Evolutionary conservation across 345 rosid genomes (phyloP).

Genomic region (Gossypioides kirkii): DNA sequence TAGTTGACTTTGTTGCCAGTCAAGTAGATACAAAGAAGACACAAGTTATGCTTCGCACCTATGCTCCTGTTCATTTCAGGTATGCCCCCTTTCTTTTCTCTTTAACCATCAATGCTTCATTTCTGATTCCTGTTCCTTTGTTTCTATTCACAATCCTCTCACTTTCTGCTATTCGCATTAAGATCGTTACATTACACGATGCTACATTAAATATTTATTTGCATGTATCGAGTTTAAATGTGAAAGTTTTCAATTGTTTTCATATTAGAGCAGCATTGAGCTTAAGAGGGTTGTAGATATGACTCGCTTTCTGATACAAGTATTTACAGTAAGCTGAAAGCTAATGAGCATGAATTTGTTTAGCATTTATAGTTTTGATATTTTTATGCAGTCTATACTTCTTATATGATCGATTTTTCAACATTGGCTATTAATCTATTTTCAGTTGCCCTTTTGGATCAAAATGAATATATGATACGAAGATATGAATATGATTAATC

Average conservation of each 20-base stretch:
- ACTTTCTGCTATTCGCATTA: not conserved
- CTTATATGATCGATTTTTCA: not conserved
- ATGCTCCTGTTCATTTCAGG: slow-evolving; percentile 73
- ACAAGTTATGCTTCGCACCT: slow-evolving; percentile 55
- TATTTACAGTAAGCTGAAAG: not conserved
- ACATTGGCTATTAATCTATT: no score
- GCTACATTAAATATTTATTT: no score
- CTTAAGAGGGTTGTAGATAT: not conserved
- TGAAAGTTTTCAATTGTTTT: not conserved
- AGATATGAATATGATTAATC: not conserved
- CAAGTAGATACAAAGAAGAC: slow-evolving; percentile 44
- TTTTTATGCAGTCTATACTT: not conserved
- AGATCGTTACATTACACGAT: not conserved
- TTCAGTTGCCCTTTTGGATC: no score
- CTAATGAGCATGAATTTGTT: not conserved
- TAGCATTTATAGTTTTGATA: not conserved
- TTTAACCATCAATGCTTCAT: not conserved
- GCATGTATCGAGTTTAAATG: not conserved
- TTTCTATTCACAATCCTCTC: not conserved
- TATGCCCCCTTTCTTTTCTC: slow-evolving; percentile 12
- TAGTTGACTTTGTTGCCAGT: slow-evolving; percentile 37
- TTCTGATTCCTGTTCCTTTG: not conserved
- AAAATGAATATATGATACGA: not conserved
- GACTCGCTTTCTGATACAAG: not conserved
- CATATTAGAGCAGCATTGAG: not conserved